phyloP scores from a whole-genome alignment of 352 stramenopile genomes.

The Pythium rishiriense region DNA sequence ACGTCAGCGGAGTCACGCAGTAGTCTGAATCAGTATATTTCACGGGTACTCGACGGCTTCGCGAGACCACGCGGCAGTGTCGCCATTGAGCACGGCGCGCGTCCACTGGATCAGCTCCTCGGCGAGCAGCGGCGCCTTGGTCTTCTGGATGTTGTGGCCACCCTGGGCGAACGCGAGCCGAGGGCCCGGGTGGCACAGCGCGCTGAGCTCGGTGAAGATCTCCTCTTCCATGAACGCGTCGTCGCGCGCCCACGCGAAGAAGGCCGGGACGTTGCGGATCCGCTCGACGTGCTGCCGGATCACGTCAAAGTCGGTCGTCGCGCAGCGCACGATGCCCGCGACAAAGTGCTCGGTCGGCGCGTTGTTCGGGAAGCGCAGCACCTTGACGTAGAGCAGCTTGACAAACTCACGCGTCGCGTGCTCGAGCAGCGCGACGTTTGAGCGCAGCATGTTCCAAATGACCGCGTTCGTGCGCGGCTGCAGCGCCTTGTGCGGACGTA shows the following conservation, averaged over 20 bases:
- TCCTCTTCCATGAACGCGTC: slow-evolving; percentile 40
- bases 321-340: slow-evolving; percentile 52
- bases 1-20: background rate
- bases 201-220: slow-evolving; percentile 29
- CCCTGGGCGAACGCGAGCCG: slow-evolving; percentile 40
- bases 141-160: slow-evolving; percentile 61
- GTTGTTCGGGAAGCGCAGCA: slow-evolving; percentile 27
- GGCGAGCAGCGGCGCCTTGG: slow-evolving; percentile 30
- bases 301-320: slow-evolving; percentile 45
- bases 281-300: slow-evolving; percentile 44
- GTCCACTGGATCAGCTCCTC: slow-evolving; percentile 31
- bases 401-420: slow-evolving; percentile 9
- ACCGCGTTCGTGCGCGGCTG: slow-evolving; percentile 22
- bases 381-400: slow-evolving; percentile 21
- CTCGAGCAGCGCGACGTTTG: slow-evolving; percentile 20
- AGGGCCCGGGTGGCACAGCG: slow-evolving; percentile 24
- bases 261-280: slow-evolving; percentile 34
- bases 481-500: slow-evolving; percentile 39
- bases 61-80: background rate
- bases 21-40: slow-evolving; percentile 17
- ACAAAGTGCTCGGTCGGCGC: slow-evolving; percentile 41
- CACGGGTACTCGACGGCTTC: slow-evolving; percentile 5
- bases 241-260: slow-evolving; percentile 41
- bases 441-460: slow-evolving; percentile 20
- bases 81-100: slow-evolving; percentile 11